These are phyloP conservation scores for Fusarium sacchari DNA, from an alignment of 2,329 filamentous ascomycete genomes.

Conservation along the genomic window DNA sequence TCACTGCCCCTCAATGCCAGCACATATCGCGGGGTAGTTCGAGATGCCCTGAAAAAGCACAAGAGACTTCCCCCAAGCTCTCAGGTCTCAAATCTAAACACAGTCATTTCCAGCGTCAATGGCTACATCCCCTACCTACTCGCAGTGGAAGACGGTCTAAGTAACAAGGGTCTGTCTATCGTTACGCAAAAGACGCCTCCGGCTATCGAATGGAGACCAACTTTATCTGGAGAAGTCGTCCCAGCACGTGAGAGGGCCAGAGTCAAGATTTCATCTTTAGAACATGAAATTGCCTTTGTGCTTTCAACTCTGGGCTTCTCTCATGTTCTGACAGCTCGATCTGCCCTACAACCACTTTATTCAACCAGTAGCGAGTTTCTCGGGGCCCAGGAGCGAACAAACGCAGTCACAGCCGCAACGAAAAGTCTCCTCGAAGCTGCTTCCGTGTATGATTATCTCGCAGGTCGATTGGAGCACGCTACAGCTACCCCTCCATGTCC, in stretches of 20 bases:
- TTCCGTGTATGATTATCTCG: constrained; percentile 79
- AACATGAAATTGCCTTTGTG: constrained; percentile 84
- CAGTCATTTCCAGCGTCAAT: constrained; percentile 74
- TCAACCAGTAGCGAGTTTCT: constrained; percentile 69
- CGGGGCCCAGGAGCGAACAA: constrained; percentile 71
- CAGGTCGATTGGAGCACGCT: constrained; percentile 62
- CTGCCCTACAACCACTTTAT: constrained; percentile 78
- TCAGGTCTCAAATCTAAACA: constrained; percentile 75
- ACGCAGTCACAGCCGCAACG: constrained; percentile 77
- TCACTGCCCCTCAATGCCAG: constrained; percentile 86
- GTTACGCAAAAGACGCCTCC: constrained; percentile 70
- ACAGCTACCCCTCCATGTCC: constrained; percentile 56
- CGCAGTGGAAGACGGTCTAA: constrained; percentile 78
- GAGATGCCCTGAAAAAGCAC: constrained; percentile 86
- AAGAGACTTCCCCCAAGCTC: constrained; percentile 82
- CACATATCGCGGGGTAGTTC: constrained; percentile 83
- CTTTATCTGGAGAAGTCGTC: constrained; percentile 72
- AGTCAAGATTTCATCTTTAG: constrained; percentile 76
- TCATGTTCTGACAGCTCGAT: constrained; percentile 76
- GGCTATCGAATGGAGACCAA: constrained; percentile 85
- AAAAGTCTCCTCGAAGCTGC: constrained; percentile 82
- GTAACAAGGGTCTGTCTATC: constrained; percentile 52
- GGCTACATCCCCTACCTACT: constrained; percentile 87
- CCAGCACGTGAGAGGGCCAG: constrained; percentile 72
- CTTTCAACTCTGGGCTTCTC: constrained; percentile 81